Conservation (phyloP, 2,329 filamentous ascomycete genomes). For the Colletotrichum chlorophyti region DNA sequence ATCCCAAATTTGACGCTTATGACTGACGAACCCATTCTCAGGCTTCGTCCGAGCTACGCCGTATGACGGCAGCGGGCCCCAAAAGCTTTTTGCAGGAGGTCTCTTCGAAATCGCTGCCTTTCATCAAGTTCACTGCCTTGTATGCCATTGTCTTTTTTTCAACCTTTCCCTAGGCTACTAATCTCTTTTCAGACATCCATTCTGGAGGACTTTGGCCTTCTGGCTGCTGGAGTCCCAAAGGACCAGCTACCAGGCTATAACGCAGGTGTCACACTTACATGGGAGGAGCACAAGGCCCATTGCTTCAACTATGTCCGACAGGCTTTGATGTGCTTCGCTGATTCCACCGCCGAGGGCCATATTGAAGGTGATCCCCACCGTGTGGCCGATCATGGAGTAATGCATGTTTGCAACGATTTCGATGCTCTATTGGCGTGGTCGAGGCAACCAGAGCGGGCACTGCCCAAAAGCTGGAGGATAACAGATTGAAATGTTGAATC, state of each 20-base stretch:
- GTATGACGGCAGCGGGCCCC: not conserved
- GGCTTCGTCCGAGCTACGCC: not conserved
- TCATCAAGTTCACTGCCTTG: not conserved
- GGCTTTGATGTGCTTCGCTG: not conserved
- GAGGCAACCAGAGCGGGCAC: not conserved
- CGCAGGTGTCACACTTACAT: not conserved
- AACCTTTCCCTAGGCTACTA: no score
- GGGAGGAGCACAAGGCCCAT: not conserved
- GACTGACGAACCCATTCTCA: not conserved
- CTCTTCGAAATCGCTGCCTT: not conserved
- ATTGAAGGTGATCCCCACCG: not conserved
- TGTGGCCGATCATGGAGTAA: not conserved
- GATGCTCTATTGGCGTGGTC: not conserved
- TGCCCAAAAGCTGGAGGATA: not conserved
- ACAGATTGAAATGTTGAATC: not conserved
- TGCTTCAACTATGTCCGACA: not conserved
- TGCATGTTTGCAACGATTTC: not conserved
- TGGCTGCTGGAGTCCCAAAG: not conserved
- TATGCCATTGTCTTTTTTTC: no score
- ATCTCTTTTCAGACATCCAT: not conserved
- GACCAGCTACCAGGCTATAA: not conserved
- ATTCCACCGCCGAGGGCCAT: not conserved
- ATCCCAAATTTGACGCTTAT: not conserved
- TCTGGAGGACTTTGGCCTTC: not conserved
- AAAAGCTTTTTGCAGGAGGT: not conserved